phyloP scores from a whole-genome alignment of 371 early-diverging fungal species.

The Apophysomyces variabilis region DNA sequence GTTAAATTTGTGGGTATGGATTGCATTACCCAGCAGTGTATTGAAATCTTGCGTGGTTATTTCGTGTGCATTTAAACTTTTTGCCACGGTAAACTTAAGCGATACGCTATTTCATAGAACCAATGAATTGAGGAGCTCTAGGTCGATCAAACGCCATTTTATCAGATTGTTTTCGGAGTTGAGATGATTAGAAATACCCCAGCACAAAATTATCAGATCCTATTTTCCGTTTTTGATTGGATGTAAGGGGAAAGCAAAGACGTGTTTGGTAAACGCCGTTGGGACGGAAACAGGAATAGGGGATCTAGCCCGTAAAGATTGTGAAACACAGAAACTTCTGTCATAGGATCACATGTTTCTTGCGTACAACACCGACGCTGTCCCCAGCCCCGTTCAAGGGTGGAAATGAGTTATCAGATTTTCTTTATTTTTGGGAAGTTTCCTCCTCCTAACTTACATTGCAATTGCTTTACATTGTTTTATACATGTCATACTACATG shows the following conservation, averaged over 20 bases:
- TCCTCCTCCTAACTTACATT: neutral
- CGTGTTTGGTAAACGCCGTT: neutral
- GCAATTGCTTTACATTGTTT: too few relatives aligned
- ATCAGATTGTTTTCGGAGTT: conserved; percentile 7
- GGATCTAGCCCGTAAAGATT: neutral
- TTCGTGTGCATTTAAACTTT: too few relatives aligned
- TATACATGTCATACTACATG: too few relatives aligned
- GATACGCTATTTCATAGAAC: too few relatives aligned
- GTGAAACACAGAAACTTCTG: neutral
- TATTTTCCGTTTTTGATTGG: neutral
- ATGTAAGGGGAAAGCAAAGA: neutral
- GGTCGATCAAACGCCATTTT: neutral
- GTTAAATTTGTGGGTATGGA: too few relatives aligned
- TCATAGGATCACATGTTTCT: neutral
- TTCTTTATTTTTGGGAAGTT: neutral
- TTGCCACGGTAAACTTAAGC: too few relatives aligned
- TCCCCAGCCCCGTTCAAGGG: neutral
- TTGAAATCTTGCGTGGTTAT: too few relatives aligned
- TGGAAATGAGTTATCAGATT: neutral
- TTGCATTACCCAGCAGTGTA: too few relatives aligned
- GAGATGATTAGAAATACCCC: neutral
- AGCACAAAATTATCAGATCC: neutral
- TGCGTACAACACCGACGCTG: neutral
- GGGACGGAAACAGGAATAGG: neutral
- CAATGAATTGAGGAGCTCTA: too few relatives aligned